A percentile compares a stretch with the other conserved stretches of the same genome.
Conservation (phyloP, 129 eudicot genomes). For the Flaveria trinervia region DNA sequence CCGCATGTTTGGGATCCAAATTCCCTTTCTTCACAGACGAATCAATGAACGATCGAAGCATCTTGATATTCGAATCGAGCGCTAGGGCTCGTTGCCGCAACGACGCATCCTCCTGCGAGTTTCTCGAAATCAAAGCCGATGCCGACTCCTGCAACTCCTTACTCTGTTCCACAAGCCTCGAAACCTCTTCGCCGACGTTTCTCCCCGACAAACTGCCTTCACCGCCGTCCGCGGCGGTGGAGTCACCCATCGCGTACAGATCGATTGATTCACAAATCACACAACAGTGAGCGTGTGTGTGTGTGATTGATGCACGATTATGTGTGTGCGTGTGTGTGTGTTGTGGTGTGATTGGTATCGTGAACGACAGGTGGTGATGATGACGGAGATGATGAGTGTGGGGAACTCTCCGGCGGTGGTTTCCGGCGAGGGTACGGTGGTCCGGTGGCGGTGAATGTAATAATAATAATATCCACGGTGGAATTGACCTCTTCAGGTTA, state of each 20-base stretch:
- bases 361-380: background rate
- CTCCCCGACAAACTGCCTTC: constrained; percentile 26
- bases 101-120: constrained; percentile 66
- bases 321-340: background rate
- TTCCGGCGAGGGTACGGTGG: constrained; percentile 26
- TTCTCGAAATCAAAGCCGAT: constrained; percentile 57
- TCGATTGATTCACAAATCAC: constrained; percentile 15
- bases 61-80: constrained; percentile 53
- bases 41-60: constrained; percentile 49
- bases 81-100: constrained; percentile 65
- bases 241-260: constrained; percentile 47
- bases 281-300: constrained; percentile 11
- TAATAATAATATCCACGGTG: constrained; percentile 7
- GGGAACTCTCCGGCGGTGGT: constrained; percentile 17
- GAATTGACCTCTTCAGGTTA: constrained; percentile 10
- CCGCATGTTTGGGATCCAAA: constrained; percentile 53
- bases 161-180: constrained; percentile 57
- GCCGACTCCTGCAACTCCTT: constrained; percentile 85
- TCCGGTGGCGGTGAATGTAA: constrained; percentile 22
- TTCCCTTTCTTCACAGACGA: constrained; percentile 40
- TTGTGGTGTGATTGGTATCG: background rate
- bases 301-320: background rate
- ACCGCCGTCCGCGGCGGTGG: constrained; percentile 37
- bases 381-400: background rate
- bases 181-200: constrained; percentile 44